A percentile compares a stretch with the other conserved stretches of the same genome.
phyloP scores from a whole-genome alignment of 192 early-diverging fungal genomes.

The Coemansia asiatica region DNA sequence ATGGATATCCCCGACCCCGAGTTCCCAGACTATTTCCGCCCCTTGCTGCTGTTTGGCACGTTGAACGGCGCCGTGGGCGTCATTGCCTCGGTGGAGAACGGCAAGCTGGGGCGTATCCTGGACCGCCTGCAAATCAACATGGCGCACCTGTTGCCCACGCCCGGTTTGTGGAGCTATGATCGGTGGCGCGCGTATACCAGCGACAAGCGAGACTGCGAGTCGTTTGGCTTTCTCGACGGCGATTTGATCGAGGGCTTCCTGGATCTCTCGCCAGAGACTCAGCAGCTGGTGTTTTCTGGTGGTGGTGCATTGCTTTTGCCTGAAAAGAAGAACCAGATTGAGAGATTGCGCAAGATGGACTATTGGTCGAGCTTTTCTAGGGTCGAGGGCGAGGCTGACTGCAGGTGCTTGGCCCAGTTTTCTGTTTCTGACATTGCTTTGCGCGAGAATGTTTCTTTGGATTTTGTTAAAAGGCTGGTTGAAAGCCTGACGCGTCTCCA shows the following conservation, averaged over 20 bases:
- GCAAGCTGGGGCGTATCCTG: constrained; percentile 58
- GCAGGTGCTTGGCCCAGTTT: constrained; percentile 22
- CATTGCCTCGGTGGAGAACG: constrained; percentile 65
- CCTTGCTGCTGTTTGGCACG: constrained; percentile 72
- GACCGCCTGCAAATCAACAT: constrained; percentile 67
- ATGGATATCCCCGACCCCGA: constrained; percentile 67
- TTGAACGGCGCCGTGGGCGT: constrained; percentile 80
- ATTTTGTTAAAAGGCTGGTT: constrained; percentile 40
- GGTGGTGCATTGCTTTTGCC: neutral
- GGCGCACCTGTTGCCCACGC: constrained; percentile 52
- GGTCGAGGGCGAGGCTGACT: constrained; percentile 36
- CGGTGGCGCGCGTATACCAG: constrained; percentile 69
- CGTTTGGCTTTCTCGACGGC: constrained; percentile 79
- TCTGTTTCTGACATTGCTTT: constrained; percentile 39
- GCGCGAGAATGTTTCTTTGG: constrained; percentile 28
- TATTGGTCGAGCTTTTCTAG: constrained; percentile 28
- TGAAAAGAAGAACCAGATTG: neutral
- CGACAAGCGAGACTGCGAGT: constrained; percentile 47
- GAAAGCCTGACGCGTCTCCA: constrained; percentile 42
- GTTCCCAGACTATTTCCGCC: constrained; percentile 48
- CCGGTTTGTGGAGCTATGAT: constrained; percentile 64
- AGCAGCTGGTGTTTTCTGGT: constrained; percentile 40
- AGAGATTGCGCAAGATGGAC: constrained; percentile 17
- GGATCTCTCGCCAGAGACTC: constrained; percentile 60
- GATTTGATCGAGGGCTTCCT: constrained; percentile 87